Conservation (phyloP, 2,329 filamentous ascomycete species). For the Biscogniauxia sp. region DNA sequence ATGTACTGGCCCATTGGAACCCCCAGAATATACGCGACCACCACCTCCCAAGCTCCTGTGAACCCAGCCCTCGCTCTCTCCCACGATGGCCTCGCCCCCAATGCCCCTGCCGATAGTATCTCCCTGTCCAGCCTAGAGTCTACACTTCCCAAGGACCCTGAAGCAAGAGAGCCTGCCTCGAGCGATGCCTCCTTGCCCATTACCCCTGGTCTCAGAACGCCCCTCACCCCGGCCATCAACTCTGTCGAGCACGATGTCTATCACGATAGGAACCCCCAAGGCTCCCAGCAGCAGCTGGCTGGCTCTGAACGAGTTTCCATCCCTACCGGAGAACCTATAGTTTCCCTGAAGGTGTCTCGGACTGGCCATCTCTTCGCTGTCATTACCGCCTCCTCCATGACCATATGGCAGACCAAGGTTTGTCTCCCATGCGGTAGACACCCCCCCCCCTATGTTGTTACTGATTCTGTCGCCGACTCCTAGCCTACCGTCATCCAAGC, state of each 20-base stretch:
- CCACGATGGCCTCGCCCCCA: conserved; percentile 57
- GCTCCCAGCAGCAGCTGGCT: conserved; percentile 27
- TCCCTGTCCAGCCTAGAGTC: conserved; percentile 26
- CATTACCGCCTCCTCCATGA: conserved; percentile 79
- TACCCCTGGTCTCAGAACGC: conserved; percentile 48
- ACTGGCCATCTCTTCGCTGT: conserved; percentile 82
- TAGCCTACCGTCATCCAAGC: conserved; percentile 88
- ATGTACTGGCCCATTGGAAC: conserved; percentile 94
- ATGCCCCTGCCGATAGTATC: conserved; percentile 35
- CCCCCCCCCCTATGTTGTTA: conserved; percentile 19
- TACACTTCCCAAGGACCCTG: conserved; percentile 18
- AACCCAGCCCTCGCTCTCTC: conserved; percentile 49
- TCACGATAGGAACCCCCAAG: conserved; percentile 31
- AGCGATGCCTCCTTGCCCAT: conserved; percentile 35
- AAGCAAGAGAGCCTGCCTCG: conserved; percentile 29
- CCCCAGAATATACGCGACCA: conserved; percentile 78
- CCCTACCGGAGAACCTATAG: conserved; percentile 58
- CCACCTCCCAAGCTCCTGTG: conserved; percentile 57
- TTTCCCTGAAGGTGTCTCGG: conserved; percentile 74
- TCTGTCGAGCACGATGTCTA: conserved; percentile 56
- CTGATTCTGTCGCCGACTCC: conserved; percentile 25
- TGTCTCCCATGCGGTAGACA: conserved; percentile 23
- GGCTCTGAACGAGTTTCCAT: conserved; percentile 38
- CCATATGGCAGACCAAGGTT: conserved; percentile 97
- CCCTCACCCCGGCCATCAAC: conserved; percentile 56